Evolutionary conservation across 2,329 filamentous ascomycete genomes (phyloP), one percentile per base, ranked within the genome.

Genomic region (Cordyceps militaris): DNA sequence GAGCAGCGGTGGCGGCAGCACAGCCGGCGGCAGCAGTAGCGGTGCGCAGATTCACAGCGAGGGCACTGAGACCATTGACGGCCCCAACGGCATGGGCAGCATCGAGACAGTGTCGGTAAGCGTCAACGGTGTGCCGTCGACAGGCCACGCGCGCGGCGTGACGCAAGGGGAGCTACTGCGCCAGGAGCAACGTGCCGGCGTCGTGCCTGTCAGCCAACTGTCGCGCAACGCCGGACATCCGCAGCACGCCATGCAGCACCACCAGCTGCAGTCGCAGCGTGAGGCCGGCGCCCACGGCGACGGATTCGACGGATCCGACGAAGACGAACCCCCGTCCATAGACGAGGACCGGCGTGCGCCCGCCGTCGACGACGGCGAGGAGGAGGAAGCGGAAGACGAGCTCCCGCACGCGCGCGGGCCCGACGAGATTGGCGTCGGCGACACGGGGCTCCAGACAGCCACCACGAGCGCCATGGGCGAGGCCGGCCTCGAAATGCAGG

Each of bases 361-460:
- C 6, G 6, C 3, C 60, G 64, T 63, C 58, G 63, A 70, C 43
- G 56, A 59, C 53, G 69, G 70, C 59, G 64, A 56, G 38, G 61
- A 63, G 40, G 63, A 74, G 30, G 79, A 81, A 28, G 79, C 81
- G 16, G 79, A 82, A 7, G 79, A 82, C 8, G 86, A 89, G 59
- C 79, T 84, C 54, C 89, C 91, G 5, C 91, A 96, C 71, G 91
- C 89, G 0, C 81, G 91, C 42, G 93, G 93, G 0, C 94, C 94
- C 0, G 84, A 90, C 30, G 81, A 90, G 64, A 88, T 97, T 52
- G 93, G 92, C 4, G 84, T 91, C 59, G 85, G 89, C 64, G 94
- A 99, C 68, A 88, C 90, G 63, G 94, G 94, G 0, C 85, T 89
- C 10, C 92, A 89, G 71, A 73, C 62, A 54, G 74, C 72, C 56